These are phyloP conservation scores for Candida berthetii DNA, from an alignment of 805 yeast species.

Conservation along the genomic window DNA sequence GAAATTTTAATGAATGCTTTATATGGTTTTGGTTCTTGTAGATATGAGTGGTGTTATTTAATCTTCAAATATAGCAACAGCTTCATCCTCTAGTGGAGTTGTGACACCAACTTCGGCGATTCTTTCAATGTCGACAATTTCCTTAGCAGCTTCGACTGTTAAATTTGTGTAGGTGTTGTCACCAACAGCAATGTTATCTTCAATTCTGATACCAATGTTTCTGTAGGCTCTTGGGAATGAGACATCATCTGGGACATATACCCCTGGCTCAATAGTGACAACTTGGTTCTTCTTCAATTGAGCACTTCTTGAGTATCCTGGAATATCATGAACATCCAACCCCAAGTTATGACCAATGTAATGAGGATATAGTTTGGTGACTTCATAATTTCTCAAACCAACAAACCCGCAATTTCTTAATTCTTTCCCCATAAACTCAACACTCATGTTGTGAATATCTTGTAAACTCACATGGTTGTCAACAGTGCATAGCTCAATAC, in stretches of 20 bases:
- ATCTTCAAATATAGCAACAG: conserved; percentile 18
- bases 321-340: conserved; percentile 82
- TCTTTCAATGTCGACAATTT: conserved; percentile 72
- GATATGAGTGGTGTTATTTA: not conserved
- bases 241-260: conserved; percentile 71
- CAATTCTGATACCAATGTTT: conserved; percentile 91
- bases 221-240: conserved; percentile 75
- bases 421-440: conserved; percentile 51
- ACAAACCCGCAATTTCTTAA: conserved; percentile 68
- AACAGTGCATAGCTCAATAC: conserved; percentile 66
- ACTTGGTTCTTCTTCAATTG: conserved; percentile 67
- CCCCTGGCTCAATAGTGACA: conserved; percentile 92
- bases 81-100: conserved; percentile 38
- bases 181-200: conserved; percentile 88
- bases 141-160: conserved; percentile 83
- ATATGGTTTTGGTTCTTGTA: not conserved
- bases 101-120: conserved; percentile 57
- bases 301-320: conserved; percentile 50
- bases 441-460: conserved; percentile 71
- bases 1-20: not conserved
- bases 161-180: conserved; percentile 47
- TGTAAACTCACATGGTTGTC: conserved; percentile 48
- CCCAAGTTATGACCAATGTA: conserved; percentile 96
- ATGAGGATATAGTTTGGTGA: conserved; percentile 73
- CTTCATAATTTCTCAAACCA: conserved; percentile 42